Conservation (phyloP, 139 green algal species). For the Chlamydomonas sp. region DNA sequence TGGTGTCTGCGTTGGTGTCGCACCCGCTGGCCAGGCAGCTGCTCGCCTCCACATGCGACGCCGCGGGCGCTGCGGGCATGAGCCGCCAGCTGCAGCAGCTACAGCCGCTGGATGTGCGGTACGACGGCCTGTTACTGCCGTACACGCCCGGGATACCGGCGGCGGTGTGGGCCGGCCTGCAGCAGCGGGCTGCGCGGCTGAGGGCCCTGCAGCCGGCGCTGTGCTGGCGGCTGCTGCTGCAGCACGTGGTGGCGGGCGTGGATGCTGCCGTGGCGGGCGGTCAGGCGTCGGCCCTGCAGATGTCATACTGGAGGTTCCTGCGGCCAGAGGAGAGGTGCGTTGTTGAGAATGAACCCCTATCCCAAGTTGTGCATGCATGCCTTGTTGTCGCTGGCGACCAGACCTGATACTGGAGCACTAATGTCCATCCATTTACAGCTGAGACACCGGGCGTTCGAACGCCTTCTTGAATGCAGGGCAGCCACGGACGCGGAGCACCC, state of each 20-base stretch:
- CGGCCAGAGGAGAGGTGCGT: conserved; percentile 54
- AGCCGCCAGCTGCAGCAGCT: conserved; percentile 33
- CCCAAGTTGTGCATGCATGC: neutral
- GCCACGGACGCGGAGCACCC: conserved; percentile 61
- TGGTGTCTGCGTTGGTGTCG: neutral
- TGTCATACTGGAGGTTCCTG: conserved; percentile 64
- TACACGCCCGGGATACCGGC: conserved; percentile 6
- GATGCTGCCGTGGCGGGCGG: conserved; percentile 22
- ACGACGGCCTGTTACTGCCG: conserved; percentile 19
- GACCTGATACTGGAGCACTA: too few relatives aligned
- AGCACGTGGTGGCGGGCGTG: conserved; percentile 9
- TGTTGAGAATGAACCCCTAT: neutral
- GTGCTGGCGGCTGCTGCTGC: conserved; percentile 29
- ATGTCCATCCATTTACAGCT: too few relatives aligned
- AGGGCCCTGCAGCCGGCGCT: neutral
- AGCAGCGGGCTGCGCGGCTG: neutral
- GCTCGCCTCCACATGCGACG: neutral
- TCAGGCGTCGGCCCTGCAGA: conserved; percentile 49
- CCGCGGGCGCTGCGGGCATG: conserved; percentile 12
- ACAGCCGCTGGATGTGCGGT: conserved; percentile 41
- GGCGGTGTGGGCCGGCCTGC: neutral
- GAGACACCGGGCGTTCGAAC: too few relatives aligned
- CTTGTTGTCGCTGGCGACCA: too few relatives aligned
- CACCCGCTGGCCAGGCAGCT: conserved; percentile 24
- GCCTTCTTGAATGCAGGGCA: conserved; percentile 22